phyloP scores from a whole-genome alignment of 129 eudicot species.

The Tanacetum coccineum region DNA sequence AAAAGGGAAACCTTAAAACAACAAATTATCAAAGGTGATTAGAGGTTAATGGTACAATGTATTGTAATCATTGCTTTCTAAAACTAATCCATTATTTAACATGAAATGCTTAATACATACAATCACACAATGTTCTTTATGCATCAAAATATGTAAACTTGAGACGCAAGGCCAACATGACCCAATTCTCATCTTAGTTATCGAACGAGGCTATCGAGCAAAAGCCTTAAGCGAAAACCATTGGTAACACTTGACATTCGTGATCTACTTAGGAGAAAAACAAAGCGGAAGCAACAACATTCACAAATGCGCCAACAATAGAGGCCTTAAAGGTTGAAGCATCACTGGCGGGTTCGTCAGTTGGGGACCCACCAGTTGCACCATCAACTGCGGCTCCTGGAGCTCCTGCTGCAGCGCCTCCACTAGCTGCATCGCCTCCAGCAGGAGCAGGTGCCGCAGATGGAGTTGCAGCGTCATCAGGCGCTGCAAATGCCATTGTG shows the following conservation, averaged over 20 bases:
- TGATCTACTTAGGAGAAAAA: conserved; percentile 1
- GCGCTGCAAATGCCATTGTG: conserved; percentile 13
- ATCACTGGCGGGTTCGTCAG: conserved; percentile 13
- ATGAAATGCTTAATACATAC: background rate
- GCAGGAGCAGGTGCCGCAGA: background rate
- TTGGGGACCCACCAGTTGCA: conserved; percentile 2
- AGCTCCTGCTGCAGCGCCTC: background rate
- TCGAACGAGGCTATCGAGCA: background rate
- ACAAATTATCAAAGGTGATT: background rate
- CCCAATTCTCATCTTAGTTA: conserved; percentile 14
- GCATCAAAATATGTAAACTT: background rate
- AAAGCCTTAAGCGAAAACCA: conserved; percentile 1
- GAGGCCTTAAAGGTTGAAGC: conserved; percentile 21
- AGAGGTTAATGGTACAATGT: too few species aligned
- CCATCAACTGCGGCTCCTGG: conserved; percentile 2
- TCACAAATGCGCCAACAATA: conserved; percentile 13
- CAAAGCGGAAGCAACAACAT: background rate
- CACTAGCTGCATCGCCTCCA: background rate
- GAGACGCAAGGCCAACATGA: conserved; percentile 15
- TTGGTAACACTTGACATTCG: background rate
- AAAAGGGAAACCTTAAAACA: background rate
- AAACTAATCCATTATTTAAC: background rate
- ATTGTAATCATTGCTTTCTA: too few species aligned
- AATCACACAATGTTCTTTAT: conserved; percentile 5
- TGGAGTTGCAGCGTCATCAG: background rate